Evolutionary conservation across 768 basidiomycete species (phyloP).

Genomic region (Calocera viscosa): DNA sequence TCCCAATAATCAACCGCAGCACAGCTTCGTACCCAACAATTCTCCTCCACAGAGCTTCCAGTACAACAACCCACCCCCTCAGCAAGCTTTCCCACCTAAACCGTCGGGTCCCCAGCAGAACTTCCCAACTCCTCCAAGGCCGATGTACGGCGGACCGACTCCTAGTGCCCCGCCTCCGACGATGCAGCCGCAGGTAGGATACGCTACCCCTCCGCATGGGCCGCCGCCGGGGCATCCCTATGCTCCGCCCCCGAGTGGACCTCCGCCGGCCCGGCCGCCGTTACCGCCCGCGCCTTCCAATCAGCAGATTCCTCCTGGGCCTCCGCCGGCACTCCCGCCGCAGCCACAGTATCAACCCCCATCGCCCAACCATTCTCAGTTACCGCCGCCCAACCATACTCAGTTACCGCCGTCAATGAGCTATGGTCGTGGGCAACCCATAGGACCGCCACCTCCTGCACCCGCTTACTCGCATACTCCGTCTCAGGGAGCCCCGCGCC

Average conservation of each 20-base stretch:
- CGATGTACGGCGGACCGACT: not conserved
- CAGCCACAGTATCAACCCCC: constrained; percentile 7
- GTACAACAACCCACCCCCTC: not conserved
- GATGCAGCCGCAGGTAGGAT: not conserved
- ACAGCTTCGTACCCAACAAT: not conserved
- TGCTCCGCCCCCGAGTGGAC: constrained; percentile 4
- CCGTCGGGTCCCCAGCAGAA: not conserved
- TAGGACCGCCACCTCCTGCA: constrained; percentile 11
- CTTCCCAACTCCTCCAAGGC: not conserved
- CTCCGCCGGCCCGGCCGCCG: not conserved
- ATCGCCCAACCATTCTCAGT: constrained; percentile 21
- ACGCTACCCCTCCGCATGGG: not conserved
- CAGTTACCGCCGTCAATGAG: constrained; percentile 25
- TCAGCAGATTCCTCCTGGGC: constrained; percentile 13
- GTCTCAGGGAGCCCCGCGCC: constrained; percentile 26
- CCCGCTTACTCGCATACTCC: constrained; percentile 16
- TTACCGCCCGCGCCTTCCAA: constrained; percentile 6
- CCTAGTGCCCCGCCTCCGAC: not conserved
- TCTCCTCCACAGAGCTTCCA: not conserved
- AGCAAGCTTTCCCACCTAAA: not conserved
- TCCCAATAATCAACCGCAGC: not conserved
- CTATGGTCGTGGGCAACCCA: not conserved
- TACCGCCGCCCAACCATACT: constrained; percentile 20
- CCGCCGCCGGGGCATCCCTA: not conserved
- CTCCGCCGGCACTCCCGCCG: constrained; percentile 13